Base-by-base conservation (phyloP, 495 filamentous ascomycete genomes). In the Peziza echinospora region DNA sequence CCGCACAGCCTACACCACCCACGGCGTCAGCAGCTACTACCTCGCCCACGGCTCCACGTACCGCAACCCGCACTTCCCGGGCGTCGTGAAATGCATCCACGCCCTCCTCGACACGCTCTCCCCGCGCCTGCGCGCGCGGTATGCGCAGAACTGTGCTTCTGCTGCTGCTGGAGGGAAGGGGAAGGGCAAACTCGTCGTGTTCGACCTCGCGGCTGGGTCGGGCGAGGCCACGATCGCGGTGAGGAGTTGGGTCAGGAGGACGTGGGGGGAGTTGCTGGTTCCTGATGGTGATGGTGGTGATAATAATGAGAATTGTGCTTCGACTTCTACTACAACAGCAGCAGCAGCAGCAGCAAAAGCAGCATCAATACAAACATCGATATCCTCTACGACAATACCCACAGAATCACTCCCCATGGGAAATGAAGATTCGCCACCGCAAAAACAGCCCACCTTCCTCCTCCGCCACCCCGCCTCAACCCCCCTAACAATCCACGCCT, bases 1-100 rank as follows among this genome's bases (percentile, higher is more conserved):
- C 49, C 41, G 45, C 16, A 25, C 44, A 23, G 48, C 49, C 24
- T 62, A 56, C 49, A 49, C 48, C 37, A 54, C 52, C 21, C 50
- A 47, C 5, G 59, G 60, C 25, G 48, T 64, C 34, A 50, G 46
- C 25, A 55, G 48, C 24, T 55, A 55, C 53, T 55, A 55, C 42
- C 45, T 48, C 17, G 47, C 47, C 16, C 34, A 52, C 9, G 47
- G 52, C 19, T 37, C 40, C 30, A 55, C 21, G 28, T 55, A 55
- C 44, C 54, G 49, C 21, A 55, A 55, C 34, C 53, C 53, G 11
- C 53, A 55, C 41, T 52, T 55, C 10, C 49, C 53, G 19, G 53
- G 53, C 8, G 48, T 55, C 41, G 42, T 47, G 43, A 55, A 55
- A 37, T 56, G 44, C 41, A 52, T 55, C 41, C 53, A 52, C 8